Evolutionary conservation across 23 red algal species (phyloP).

Genomic region (Gracilaria caudata): DNA sequence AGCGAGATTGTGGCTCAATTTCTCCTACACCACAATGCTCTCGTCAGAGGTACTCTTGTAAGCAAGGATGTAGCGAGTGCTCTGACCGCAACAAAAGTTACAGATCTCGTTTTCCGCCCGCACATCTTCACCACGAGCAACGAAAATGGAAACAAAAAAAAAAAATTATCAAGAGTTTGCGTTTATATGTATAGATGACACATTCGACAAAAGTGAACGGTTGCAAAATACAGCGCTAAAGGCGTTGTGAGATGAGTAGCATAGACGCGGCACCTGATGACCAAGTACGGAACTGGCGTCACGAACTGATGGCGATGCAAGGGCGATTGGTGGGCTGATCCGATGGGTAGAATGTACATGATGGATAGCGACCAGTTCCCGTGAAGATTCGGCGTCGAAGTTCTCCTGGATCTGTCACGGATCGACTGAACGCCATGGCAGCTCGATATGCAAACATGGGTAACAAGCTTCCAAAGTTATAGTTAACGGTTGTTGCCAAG

Average conservation of each 20-base stretch:
- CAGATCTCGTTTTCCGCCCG: too few relatives aligned
- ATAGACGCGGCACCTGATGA: too few relatives aligned
- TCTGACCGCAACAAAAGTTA: too few relatives aligned
- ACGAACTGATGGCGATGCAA: neutral
- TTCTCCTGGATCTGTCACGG: conserved; percentile 22
- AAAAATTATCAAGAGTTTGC: neutral
- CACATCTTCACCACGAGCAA: too few relatives aligned
- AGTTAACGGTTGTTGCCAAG: conserved; percentile 21
- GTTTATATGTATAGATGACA: neutral
- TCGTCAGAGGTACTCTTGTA: too few relatives aligned
- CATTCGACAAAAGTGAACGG: neutral
- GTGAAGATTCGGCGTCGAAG: conserved; percentile 14
- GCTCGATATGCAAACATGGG: conserved; percentile 22
- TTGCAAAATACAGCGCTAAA: neutral
- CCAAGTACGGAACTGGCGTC: neutral
- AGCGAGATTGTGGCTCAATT: too few relatives aligned
- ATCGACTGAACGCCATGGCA: conserved; percentile 5
- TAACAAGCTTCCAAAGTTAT: conserved; percentile 3
- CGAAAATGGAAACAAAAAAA: too few relatives aligned
- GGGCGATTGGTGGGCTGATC: neutral
- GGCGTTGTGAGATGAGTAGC: too few relatives aligned
- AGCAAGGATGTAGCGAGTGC: too few relatives aligned
- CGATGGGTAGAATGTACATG: conserved; percentile 8
- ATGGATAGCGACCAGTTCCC: neutral
- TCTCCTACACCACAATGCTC: too few relatives aligned